Percentiles rank a stretch among this genome's conserved stretches.
phyloP scores from a whole-genome alignment of 1,139 yeast genomes.

The Blastobotrys niveus region DNA sequence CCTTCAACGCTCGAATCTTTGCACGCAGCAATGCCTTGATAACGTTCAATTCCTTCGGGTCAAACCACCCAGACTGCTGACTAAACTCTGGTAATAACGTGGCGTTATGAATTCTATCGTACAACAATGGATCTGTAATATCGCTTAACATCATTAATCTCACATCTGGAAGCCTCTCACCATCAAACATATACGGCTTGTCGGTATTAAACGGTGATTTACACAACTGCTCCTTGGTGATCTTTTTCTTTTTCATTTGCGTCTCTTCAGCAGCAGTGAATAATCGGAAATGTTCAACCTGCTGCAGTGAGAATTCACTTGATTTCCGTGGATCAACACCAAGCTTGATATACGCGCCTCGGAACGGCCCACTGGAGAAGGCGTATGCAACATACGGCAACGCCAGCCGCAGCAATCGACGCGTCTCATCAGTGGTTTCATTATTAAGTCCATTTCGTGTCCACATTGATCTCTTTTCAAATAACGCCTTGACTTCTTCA shows the following conservation, averaged over 20 bases:
- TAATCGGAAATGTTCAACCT: constrained; percentile 78
- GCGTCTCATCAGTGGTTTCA: constrained; percentile 48
- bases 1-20: constrained; percentile 41
- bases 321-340: constrained; percentile 73
- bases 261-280: constrained; percentile 34
- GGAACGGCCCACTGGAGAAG: constrained; percentile 90
- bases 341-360: constrained; percentile 74
- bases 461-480: constrained; percentile 78
- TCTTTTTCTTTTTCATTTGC: constrained; percentile 24
- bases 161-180: constrained; percentile 59
- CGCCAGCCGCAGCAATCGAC: constrained; percentile 54
- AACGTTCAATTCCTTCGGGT: constrained; percentile 53
- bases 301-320: constrained; percentile 56
- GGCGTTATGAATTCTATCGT: constrained; percentile 42
- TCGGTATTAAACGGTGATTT: neutral
- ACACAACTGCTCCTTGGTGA: neutral
- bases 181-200: constrained; percentile 61
- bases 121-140: constrained; percentile 54
- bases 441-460: constrained; percentile 62
- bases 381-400: constrained; percentile 78
- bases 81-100: constrained; percentile 32
- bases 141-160: constrained; percentile 81
- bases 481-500: constrained; percentile 47
- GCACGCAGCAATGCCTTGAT: constrained; percentile 66
- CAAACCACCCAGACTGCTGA: constrained; percentile 67